Evolutionary conservation across 257 asterid species (phyloP), one percentile per base, ranked within the genome.

Genomic region (Coffea eugenioides): DNA sequence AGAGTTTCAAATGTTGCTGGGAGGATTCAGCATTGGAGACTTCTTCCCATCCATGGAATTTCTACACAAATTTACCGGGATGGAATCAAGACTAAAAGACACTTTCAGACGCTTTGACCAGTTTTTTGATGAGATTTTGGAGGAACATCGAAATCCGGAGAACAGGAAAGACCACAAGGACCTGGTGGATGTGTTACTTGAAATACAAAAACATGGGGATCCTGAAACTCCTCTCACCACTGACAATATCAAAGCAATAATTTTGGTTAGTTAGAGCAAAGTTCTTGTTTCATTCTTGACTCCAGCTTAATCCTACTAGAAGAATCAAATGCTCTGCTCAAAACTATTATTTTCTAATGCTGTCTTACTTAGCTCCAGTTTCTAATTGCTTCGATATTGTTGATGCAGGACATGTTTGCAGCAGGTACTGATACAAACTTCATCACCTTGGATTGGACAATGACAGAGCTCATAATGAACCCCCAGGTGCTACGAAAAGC

Each of bases 371-470:
- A 6, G 16, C 14, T 31, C 6, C 15, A 6, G 3, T 41, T 48
- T 6, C 52, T 48, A 48, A 71, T 21, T 16, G 59, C 83, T 25
- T 54, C 13, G 10, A 48, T 62, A 2, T 56, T 64, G 51, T 16
- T 41, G 36, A 25, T 78, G 65, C 80, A 91, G 96, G 90, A 90
- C 83, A 91, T 91, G 92, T 91, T 90, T 84, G 93, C 94, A 6
- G 97, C 92, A 8, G 94, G 93, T 57, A 89, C 93, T 5, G 97
- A 91, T 72, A 89, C 94, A 69, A 84, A 89, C 25, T 86, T 83
- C 80, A 84, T 85, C 11, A 75, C 90, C 59, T 75, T 90, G 46
- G 93, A 90, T 67, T 91, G 97, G 94, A 87, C 83, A 65, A 85
- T 90, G 94, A 86, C 93, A 51, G 97, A 89, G 84, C 85, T 91